phyloP scores from a whole-genome alignment of 352 stramenopile species.

The Globisporangium nunn region DNA sequence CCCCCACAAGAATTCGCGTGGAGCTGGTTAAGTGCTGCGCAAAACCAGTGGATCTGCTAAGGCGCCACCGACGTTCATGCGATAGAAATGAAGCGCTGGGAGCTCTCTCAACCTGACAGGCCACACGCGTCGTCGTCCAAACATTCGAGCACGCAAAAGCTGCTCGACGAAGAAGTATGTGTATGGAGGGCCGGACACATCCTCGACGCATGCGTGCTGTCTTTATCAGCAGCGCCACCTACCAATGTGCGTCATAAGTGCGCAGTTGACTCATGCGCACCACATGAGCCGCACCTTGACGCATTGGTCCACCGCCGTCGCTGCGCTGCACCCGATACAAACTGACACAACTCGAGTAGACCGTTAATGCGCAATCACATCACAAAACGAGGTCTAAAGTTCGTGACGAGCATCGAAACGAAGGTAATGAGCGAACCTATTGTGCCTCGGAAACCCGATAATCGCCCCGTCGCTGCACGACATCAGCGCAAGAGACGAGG shows the following conservation, averaged over 20 bases:
- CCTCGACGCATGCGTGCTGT: background rate
- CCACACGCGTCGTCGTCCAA: background rate
- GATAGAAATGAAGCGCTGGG: background rate
- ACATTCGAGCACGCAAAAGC: background rate
- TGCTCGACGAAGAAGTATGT: no score
- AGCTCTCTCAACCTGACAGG: background rate
- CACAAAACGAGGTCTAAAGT: background rate
- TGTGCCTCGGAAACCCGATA: background rate
- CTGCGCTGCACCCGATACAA: background rate
- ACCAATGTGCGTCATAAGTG: conserved; percentile 1
- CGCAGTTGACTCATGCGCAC: conserved; percentile 2
- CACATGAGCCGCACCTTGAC: background rate
- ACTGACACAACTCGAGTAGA: background rate
- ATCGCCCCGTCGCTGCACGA: background rate
- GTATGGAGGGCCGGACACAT: background rate
- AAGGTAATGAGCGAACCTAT: background rate
- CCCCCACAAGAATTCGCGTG: no score
- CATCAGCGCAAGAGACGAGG: background rate
- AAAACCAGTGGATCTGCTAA: no score
- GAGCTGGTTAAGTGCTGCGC: no score
- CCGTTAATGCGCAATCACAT: background rate
- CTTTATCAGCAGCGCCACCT: background rate
- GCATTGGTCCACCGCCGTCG: background rate
- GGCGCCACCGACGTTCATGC: no score
- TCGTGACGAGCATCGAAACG: conserved; percentile 1